phyloP scores from a whole-genome alignment of 1,139 yeast genomes.

The Taphrina deformans region DNA sequence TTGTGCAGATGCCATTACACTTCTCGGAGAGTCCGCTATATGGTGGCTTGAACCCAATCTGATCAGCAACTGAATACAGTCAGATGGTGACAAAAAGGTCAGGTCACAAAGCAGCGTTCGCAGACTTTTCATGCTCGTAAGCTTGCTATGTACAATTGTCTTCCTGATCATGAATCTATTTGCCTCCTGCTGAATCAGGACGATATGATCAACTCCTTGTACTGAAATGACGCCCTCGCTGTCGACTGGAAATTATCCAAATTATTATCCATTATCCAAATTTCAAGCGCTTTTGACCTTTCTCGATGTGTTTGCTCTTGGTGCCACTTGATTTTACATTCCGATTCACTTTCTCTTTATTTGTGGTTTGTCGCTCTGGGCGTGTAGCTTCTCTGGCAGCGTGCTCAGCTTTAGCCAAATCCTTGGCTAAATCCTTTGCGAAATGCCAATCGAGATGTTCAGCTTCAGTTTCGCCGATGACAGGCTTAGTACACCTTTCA shows the following conservation, averaged over 20 bases:
- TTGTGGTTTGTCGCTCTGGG: background rate
- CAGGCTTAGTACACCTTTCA: slow-evolving; percentile 25
- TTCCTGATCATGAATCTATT: no score
- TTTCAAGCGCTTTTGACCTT: slow-evolving; percentile 17
- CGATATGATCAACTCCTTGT: no score
- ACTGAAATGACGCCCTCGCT: background rate
- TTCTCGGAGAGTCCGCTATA: background rate
- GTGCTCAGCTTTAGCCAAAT: slow-evolving; percentile 7
- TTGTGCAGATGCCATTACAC: background rate
- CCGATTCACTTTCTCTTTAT: background rate
- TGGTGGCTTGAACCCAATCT: background rate
- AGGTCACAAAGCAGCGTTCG: no score
- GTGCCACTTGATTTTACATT: background rate
- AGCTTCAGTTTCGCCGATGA: slow-evolving; percentile 38
- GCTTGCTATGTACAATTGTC: no score
- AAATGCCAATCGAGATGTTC: slow-evolving; percentile 50
- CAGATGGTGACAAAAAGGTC: no score
- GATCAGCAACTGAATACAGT: no score
- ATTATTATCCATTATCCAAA: background rate
- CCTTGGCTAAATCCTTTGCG: slow-evolving; percentile 50
- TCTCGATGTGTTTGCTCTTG: background rate
- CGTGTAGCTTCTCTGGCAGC: background rate
- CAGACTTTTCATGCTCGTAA: no score
- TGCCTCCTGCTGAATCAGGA: no score
- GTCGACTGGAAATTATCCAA: background rate